phyloP scores from a whole-genome alignment of 495 filamentous ascomycete genomes.

The Sabuloglossum arenarium region DNA sequence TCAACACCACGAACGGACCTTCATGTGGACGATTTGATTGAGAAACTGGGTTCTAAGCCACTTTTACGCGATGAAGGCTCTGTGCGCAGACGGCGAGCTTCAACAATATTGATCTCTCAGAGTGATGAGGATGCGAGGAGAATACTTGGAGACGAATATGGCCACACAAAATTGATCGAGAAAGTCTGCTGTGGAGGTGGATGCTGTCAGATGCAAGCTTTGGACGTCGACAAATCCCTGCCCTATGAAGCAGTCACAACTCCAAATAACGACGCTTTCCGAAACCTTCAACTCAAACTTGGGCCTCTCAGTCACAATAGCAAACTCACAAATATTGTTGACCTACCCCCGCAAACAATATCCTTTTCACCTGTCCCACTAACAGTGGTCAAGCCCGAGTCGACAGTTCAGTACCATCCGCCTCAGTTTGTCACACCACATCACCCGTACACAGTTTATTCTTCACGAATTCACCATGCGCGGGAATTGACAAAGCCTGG shows the following conservation, averaged over 20 bases:
- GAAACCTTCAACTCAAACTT: conserved; percentile 53
- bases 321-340: conserved; percentile 42
- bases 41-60: conserved; percentile 16
- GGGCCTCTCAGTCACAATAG: conserved; percentile 46
- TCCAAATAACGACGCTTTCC: conserved; percentile 74
- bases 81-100: conserved; percentile 42
- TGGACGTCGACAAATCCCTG: conserved; percentile 29
- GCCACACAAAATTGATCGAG: conserved; percentile 34
- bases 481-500: conserved; percentile 76
- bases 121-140: conserved; percentile 52
- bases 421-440: conserved; percentile 90
- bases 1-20: conserved; percentile 31
- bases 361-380: conserved; percentile 32
- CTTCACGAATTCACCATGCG: conserved; percentile 58
- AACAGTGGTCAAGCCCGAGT: conserved; percentile 11
- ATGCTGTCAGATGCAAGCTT: conserved; percentile 54
- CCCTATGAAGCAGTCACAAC: conserved; percentile 34
- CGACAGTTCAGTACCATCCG: conserved; percentile 37
- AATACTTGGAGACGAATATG: conserved; percentile 35
- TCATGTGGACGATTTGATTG: conserved; percentile 26
- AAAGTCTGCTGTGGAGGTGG: conserved; percentile 78
- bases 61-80: conserved; percentile 13
- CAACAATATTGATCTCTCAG: conserved; percentile 59
- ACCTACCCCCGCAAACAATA: conserved; percentile 53
- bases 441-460: conserved; percentile 74